phyloP scores from a whole-genome alignment of 1,284 basidiomycete genomes.

The Rugosomyces carneus region DNA sequence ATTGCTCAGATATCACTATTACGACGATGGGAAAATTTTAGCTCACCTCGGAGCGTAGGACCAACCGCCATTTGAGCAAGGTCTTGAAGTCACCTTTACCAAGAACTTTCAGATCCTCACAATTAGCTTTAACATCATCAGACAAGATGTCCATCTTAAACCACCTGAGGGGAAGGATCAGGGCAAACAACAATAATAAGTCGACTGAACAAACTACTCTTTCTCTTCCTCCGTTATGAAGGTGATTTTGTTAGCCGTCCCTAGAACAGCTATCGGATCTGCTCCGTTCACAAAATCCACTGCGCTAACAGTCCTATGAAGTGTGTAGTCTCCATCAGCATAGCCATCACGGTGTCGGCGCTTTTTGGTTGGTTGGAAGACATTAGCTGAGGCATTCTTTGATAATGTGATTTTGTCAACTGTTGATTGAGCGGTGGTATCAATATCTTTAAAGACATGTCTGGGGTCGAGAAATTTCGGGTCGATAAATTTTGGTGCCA shows the following conservation, averaged over 20 bases:
- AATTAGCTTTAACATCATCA: conserved; percentile 76
- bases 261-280: conserved; percentile 81
- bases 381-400: conserved; percentile 74
- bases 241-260: conserved; percentile 78
- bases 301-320: conserved; percentile 76
- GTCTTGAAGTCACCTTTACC: conserved; percentile 97
- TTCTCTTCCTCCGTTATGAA: conserved; percentile 86
- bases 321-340: conserved; percentile 89
- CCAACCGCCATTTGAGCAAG: conserved; percentile 86
- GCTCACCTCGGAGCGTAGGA: conserved; percentile 74
- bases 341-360: conserved; percentile 92
- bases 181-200: conserved; percentile 5
- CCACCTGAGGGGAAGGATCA: conserved; percentile 39
- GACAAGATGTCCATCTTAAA: conserved; percentile 68
- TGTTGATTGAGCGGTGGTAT: conserved; percentile 38
- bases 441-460: conserved; percentile 95
- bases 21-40: background rate
- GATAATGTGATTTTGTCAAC: conserved; percentile 46
- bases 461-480: conserved; percentile 97
- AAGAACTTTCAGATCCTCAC: conserved; percentile 91
- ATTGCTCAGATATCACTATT: background rate
- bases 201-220: conserved; percentile 34
- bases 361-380: conserved; percentile 98
- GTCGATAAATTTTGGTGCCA: conserved; percentile 93
- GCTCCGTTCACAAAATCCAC: conserved; percentile 67